A percentile compares a stretch with the other conserved stretches of the same genome.
These are phyloP conservation scores for Auriculariales sp. DNA, from an alignment of 768 basidiomycete species.

Conservation along the genomic window DNA sequence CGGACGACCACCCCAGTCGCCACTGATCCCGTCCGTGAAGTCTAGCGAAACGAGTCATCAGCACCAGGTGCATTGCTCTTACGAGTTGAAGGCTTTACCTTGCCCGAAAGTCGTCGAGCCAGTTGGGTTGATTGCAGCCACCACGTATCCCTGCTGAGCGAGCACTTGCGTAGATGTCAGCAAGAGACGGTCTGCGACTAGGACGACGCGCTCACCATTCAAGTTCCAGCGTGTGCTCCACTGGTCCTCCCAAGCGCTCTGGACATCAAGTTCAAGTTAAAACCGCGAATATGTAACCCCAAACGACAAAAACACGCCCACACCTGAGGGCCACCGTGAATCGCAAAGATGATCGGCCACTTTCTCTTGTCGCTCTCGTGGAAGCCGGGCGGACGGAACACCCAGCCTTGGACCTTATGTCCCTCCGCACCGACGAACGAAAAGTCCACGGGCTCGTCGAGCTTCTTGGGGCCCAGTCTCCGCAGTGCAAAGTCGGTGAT, in stretches of 20 bases:
- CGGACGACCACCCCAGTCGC: constrained; percentile 79
- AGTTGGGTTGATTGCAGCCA: constrained; percentile 81
- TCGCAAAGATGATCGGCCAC: constrained; percentile 68
- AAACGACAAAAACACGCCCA: neutral
- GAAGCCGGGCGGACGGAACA: constrained; percentile 69
- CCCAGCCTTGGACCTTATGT: constrained; percentile 71
- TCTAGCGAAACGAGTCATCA: constrained; percentile 23
- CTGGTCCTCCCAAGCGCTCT: constrained; percentile 72
- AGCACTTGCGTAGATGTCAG: constrained; percentile 34
- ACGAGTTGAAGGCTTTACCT: too few species aligned
- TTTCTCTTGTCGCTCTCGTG: constrained; percentile 47
- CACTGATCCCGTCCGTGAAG: constrained; percentile 64
- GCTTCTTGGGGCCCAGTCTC: constrained; percentile 38
- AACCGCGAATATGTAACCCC: neutral
- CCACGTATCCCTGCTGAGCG: constrained; percentile 79
- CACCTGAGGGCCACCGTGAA: constrained; percentile 58
- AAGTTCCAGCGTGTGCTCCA: constrained; percentile 94
- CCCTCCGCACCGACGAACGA: constrained; percentile 79
- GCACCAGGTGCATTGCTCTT: too few species aligned
- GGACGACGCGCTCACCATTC: constrained; percentile 33
- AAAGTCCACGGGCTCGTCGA: constrained; percentile 62
- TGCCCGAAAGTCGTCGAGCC: constrained; percentile 91
- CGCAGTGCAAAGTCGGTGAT: constrained; percentile 52
- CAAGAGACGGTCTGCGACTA: neutral
- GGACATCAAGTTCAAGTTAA: constrained; percentile 3